Evolutionary conservation across 768 basidiomycete species (phyloP), one percentile per base, ranked within the genome.

Genomic region (Leucosporidium yakuticum): DNA sequence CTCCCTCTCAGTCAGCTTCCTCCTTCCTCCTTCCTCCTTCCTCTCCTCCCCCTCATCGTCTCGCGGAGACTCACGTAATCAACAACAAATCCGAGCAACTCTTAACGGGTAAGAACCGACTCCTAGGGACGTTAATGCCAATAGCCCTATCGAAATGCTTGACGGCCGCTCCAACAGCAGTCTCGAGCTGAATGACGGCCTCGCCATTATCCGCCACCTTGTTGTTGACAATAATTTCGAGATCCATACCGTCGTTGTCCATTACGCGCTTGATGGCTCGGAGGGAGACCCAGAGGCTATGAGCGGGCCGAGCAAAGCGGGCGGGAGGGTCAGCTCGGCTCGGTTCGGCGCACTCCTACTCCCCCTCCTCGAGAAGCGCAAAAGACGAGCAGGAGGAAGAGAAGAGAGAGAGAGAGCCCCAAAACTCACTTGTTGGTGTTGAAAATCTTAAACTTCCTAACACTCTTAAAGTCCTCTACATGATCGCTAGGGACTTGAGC

Each of bases 191-290:
- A 74, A 96, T 85, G 77, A 96, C 88, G 44, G 90, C 83, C 71
- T 87, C 85, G 21, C 92, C 94, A 68, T 89, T 86, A 74, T 95
- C 92, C 34, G 86, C 89, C 68, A 83, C 84, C 84, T 94, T 91
- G 74, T 86, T 86, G 82, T 94, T 94, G 81, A 92, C 86, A 80
- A 95, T 95, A 80, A 96, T 94, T 77, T 97, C 94, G 59, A 97
- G 84, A 78, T 91, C 90, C 83, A 96, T 86, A 55, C 80, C 82
- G 74, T 92, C 90, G 47, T 80, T 83, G 70, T 90, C 89, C 88
- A 95, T 90, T 74, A 94, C 83, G 64, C 87, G 86, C 83, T 92
- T 96, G 78, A 96, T 84, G 57, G 91, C 92, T 71, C 87, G 77
- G 51, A 74, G 62, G 76, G 80, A 80, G 76, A 81, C 77, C 79